Base-by-base conservation (phyloP, 345 rosid species). In the Ailanthus altissimus region DNA sequence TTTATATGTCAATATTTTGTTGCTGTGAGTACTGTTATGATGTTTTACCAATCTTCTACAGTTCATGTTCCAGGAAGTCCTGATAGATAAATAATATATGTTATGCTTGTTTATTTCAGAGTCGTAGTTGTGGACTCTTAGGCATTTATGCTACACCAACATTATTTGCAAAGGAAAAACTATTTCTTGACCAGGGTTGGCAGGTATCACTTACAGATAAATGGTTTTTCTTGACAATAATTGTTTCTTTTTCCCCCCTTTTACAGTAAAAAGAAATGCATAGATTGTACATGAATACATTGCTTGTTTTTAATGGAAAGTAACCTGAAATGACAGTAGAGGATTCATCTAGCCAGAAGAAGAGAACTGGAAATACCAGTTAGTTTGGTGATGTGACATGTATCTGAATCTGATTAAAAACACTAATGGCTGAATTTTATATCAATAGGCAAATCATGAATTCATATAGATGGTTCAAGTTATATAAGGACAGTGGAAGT, bases 161-260 rank as follows among this genome's bases (percentile, higher is more conserved):
- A 81, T 79, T 93, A 80, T 85, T 74, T 75, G 94, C 94, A 45
- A 96, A 96, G 85, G 95, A 93, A 82, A 86, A 84, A 73, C 86
- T 93, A 77, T 96, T 96, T 85, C 85, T 89, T 82, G 95, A 92
- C 68, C 92, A 85, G 71, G 97, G 97, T 76, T 96, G 99, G 98
- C 95, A 91, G 99, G 99, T 96, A 85, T 79, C 77, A 62, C 23
- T 81, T 62, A 62, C 62, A 18, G 25, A 67, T 56, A 46, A 51
- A 76, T 61, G 20, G 56, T 50, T 59, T 72, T 23, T 62, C 47
- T 65, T 26, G 16, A 61, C 47, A 32, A 42, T 77, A 23, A 40
- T 38, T 47, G 49, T 3, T 57, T 42, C 15, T 49, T 28, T 38
- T 23, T 28, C 25, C 76, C 23, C 47, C 65, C 80, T 49, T 51